A percentile compares a stretch with the other conserved stretches of the same genome.
Evolutionary conservation across 2,329 filamentous ascomycete genomes (phyloP).

Genomic region (Dendrostoma leiphaemia): DNA sequence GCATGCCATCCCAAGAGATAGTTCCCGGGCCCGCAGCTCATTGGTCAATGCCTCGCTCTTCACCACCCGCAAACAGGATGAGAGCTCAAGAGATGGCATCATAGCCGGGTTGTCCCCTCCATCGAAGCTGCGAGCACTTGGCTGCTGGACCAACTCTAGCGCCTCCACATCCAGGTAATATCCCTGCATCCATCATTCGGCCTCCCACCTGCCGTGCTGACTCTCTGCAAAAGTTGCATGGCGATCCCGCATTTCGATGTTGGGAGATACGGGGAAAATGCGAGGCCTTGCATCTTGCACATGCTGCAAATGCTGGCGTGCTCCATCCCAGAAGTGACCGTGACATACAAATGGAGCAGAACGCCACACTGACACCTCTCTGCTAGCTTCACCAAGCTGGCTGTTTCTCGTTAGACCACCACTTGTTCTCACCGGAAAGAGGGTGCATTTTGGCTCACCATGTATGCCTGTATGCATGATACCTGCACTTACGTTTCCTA

Average conservation of each 20-base stretch:
- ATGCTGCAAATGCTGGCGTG: neutral
- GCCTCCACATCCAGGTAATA: neutral
- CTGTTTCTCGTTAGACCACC: too few relatives aligned
- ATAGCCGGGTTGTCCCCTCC: slow-evolving; percentile 10
- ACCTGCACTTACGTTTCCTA: slow-evolving; percentile 3
- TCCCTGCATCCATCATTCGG: neutral
- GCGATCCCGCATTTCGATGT: neutral
- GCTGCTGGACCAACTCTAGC: neutral
- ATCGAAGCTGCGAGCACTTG: neutral
- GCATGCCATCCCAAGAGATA: neutral
- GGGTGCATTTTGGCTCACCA: neutral
- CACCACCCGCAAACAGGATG: slow-evolving; percentile 17
- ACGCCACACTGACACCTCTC: neutral
- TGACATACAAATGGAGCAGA: neutral
- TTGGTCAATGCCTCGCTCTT: neutral
- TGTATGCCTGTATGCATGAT: slow-evolving; percentile 4
- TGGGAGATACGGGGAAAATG: neutral
- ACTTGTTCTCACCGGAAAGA: neutral
- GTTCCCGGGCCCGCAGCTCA: neutral
- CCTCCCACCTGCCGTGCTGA: neutral
- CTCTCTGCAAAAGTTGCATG: neutral
- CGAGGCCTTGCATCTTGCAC: neutral
- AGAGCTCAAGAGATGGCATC: slow-evolving; percentile 15
- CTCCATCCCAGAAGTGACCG: neutral
- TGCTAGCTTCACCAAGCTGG: neutral